These are phyloP conservation scores for Gloeophyllum trabeum DNA, from an alignment of 768 basidiomycete species.

Conservation along the genomic window DNA sequence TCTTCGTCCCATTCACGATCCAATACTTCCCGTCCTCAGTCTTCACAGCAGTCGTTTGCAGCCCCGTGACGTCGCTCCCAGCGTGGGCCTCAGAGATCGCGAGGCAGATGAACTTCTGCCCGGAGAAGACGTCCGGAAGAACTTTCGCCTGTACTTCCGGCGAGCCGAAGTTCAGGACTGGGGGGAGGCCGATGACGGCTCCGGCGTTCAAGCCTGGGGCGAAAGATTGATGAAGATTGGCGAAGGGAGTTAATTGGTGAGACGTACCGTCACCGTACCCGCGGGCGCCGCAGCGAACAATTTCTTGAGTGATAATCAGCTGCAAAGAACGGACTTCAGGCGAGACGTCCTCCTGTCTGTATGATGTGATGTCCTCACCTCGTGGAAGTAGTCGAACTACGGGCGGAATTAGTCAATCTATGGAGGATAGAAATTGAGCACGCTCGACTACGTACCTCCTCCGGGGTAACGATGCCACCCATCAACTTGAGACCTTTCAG, in stretches of 20 bases:
- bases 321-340: slow-evolving; percentile 15
- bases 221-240: not conserved
- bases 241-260: too few relatives aligned
- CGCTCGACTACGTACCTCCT: slow-evolving; percentile 24
- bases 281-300: slow-evolving; percentile 53
- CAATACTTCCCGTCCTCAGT: slow-evolving; percentile 75
- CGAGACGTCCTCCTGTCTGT: not conserved
- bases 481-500: slow-evolving; percentile 69
- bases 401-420: not conserved
- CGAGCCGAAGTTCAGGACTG: slow-evolving; percentile 73
- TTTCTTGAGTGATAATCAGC: slow-evolving; percentile 73
- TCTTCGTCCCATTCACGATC: slow-evolving; percentile 82
- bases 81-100: slow-evolving; percentile 89
- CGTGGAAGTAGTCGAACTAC: slow-evolving; percentile 80
- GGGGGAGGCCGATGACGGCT: slow-evolving; percentile 76
- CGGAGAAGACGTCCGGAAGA: slow-evolving; percentile 56
- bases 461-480: slow-evolving; percentile 65
- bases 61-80: slow-evolving; percentile 73
- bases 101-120: slow-evolving; percentile 77
- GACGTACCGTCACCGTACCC: slow-evolving; percentile 80
- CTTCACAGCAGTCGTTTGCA: slow-evolving; percentile 70
- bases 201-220: slow-evolving; percentile 46
- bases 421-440: slow-evolving; percentile 7
- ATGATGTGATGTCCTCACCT: slow-evolving; percentile 32
- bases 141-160: slow-evolving; percentile 46